Evolutionary conservation across 1,139 yeast genomes (phyloP), one percentile per base, ranked within the genome.

Genomic region (Hyphopichia pseudoburtonii): DNA sequence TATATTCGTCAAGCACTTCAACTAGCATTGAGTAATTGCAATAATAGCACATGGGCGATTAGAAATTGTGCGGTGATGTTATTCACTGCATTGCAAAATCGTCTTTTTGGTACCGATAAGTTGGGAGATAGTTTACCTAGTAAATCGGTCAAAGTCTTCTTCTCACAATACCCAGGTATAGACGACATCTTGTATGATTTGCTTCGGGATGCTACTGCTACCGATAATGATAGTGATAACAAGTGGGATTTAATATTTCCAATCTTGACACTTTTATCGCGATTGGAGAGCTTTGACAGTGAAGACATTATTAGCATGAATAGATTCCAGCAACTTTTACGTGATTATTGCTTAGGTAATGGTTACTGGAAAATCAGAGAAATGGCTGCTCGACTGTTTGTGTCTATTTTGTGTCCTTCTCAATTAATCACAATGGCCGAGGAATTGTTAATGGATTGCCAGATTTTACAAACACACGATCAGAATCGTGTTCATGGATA

Each of bases 61-160:
- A 71, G 96, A 50, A 92, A 92, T 57, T 87, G 97, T 58, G 88
- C 96, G 0, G 85, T 90, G 21, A 92, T 92, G 97, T 69, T 92
- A 29, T 92, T 89, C 56, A 83, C 95, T 1, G 80, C 96, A 0
- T 59, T 90, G 31, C 92, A 86, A 52, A 82, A 82, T 42, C 73
- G 94, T 43, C 54, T 92, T 4, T 89, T 90, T 60, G 95, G 95
- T 3, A 76, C 80, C 11, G 70, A 71, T 27, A 65, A 64, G 34
- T 51, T 62, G 9, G 57, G 63, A 5, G 52, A 46, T 11, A 40
- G 42, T 8, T 32, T 50, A n/a, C 47, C 65, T 2, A 51, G 55
- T 19, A 59, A 78, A 37, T 73, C 86, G 25, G 85, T 88, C 0
- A 65, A 80, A 34, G 61, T 83, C 14, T 88, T 89, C 52, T 90